Base-by-base conservation (phyloP, 805 yeast species). In the Maudiozyma saulgeensis region DNA sequence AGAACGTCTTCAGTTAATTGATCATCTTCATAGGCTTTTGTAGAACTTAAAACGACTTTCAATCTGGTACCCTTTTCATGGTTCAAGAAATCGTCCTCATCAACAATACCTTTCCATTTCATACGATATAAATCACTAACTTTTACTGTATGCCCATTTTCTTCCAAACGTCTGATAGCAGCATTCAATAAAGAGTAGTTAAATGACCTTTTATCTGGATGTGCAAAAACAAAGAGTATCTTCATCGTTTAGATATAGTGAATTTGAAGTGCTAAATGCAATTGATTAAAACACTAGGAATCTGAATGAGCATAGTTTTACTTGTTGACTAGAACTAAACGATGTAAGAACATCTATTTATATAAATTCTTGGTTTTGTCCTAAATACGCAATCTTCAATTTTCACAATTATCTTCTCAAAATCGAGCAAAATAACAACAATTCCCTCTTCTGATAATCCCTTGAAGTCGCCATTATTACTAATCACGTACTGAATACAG, bases 1-100 rank as follows among this genome's bases (percentile, higher is more conserved):
- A 52, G 35, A n/a, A 63, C 66, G 46, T 64, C 68, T 2, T 48
- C 52, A 9, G 67, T 61, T 26, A 63, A 45, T 18, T 41, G 31
- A 19, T 52, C 46, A 21, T 45, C 34, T 1, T 37, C 23, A 26
- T 44, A 53, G 9, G 60, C 63, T 12, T 35, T 32, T 21, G 35
- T 46, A 8, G 68, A 63, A 12, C 58, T 62, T n/a, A 9, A 18
- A 21, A 44, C 44, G 6, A 57, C 46, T 6, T 42, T 21, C 18
- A 62, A 49, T 37, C 55, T 53, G 16, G 47, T 49, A 9, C 48
- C 57, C 26, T 49, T 40, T n/a, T 50, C 35, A 35, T 49, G 45
- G 16, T 52, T 45, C 13, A 43, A 37, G 38, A 61, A 63, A 50
- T 63, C 66, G 28, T 49, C 49, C 37, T 44, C 49, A 38, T 57